Evolutionary conservation across 1,284 basidiomycete species (phyloP), one percentile per base, ranked within the genome.

Genomic region (Naganishia albida): DNA sequence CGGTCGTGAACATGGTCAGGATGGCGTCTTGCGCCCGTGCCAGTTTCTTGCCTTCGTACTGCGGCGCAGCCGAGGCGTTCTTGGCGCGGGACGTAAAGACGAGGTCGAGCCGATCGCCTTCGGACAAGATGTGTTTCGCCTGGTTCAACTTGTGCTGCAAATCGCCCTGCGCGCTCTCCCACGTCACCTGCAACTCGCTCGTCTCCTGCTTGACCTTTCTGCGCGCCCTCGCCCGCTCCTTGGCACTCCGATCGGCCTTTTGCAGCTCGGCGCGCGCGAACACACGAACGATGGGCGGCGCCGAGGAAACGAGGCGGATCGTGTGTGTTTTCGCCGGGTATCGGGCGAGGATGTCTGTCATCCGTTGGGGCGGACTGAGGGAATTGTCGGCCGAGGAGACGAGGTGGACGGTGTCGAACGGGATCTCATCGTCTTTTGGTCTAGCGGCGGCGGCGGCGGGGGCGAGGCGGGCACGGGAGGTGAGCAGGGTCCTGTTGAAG

Each of bases 1-100:
- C 95, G 71, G 88, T 88, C 56, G 91, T 76, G 8, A 81, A 72
- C 72, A 83, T 82, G 63, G 80, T 78, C 55, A 82, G 75, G 18
- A 77, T 67, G 52, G 91, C 91, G 73, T 91, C 88, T 48, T 88
- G 87, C 38, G 87, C 82, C 49, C 78, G 40, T 55, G 64, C 53
- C n/a, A 67, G 52, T 50, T 57, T 64, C n/a, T 55, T 46, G 13
- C 63, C 67, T 7, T 40, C 42, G 34, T 62, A 63, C 15, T 46
- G 51, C 39, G 40, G 38, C 6, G 56, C 44, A 1, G 42, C 40
- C 23, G 49, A 44, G 2, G 52, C 53, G n/a, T 50, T 52, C 26
- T 67, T 64, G 2, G 63, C 49, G 1, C 53, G 55, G 10, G 64
- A 63, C 23, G 46, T 64, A 13, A 77, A 78, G 1, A 77, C 71